Percentiles rank a stretch among this genome's conserved stretches.
phyloP scores from a whole-genome alignment of 352 stramenopile genomes.

The Pythium monospermum region DNA sequence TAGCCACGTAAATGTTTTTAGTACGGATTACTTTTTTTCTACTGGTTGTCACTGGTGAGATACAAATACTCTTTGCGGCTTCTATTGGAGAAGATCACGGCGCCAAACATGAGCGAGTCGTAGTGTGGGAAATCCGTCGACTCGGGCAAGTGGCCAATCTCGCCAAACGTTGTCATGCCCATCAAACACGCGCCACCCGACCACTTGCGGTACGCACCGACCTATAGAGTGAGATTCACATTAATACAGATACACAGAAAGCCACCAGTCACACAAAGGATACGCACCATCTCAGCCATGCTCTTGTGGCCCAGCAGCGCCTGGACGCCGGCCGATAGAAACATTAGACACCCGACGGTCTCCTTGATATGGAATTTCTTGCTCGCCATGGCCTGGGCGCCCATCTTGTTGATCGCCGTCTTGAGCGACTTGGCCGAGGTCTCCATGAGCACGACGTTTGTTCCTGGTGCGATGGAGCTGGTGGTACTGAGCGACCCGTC shows the following conservation, averaged over 20 bases:
- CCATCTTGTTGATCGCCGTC: slow-evolving; percentile 86
- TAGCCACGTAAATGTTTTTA: too few species aligned
- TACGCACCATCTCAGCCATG: slow-evolving; percentile 81
- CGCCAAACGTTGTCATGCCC: slow-evolving; percentile 85
- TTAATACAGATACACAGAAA: background rate
- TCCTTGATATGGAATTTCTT: slow-evolving; percentile 83
- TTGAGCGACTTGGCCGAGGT: slow-evolving; percentile 77
- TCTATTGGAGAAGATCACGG: slow-evolving; percentile 83
- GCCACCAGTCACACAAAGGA: background rate
- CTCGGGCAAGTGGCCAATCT: slow-evolving; percentile 80
- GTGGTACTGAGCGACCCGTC: slow-evolving; percentile 79
- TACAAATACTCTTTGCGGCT: slow-evolving; percentile 78
- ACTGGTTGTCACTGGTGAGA: slow-evolving; percentile 16
- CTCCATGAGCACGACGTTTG: slow-evolving; percentile 86
- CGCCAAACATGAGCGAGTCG: slow-evolving; percentile 87
- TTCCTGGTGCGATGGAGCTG: slow-evolving; percentile 67
- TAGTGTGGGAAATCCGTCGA: slow-evolving; percentile 82
- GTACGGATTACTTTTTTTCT: slow-evolving; percentile 1
- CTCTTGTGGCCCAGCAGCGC: slow-evolving; percentile 81
- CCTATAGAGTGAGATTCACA: slow-evolving; percentile 24
- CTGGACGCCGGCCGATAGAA: slow-evolving; percentile 80
- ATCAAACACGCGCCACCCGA: slow-evolving; percentile 76
- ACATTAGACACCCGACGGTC: slow-evolving; percentile 82
- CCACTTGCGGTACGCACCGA: slow-evolving; percentile 84
- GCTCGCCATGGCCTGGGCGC: slow-evolving; percentile 56